Base-by-base conservation (phyloP, 805 yeast genomes). In the Lachancea dasiensis region DNA sequence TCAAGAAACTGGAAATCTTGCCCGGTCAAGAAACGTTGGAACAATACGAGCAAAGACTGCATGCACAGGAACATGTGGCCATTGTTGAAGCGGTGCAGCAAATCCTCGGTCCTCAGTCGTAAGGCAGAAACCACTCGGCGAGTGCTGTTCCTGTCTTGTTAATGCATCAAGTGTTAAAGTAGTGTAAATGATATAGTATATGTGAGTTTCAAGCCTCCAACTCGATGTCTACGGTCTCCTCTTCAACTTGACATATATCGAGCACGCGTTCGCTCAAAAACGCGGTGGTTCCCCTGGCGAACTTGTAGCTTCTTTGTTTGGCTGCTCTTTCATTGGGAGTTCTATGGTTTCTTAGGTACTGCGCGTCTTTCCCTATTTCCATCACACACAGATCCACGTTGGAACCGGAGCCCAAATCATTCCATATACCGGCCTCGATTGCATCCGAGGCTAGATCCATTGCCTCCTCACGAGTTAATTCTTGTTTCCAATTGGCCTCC, bases 341-440 rank as follows among this genome's bases (percentile, higher is more conserved):
- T 60, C 82, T 70, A 72, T 85, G 85, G 65, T 89, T 89, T 67
- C 98, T 78, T 60, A 74, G 69, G 39, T 90, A 71, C 45, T 73
- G 77, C 7, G 97, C 95, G 61, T 86, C 94, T 59, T 85, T 79
- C 45, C 92, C 95, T 28, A 75, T 68, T 65, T 90, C 97, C 94
- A 92, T 86, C 13, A 92, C 97, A 69, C 97, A 92, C 46, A 92
- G 69, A 61, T 92, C 98, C 25, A 92, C 97, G 58, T 92, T 92
- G 20, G 98, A 92, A 60, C 98, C 98, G 1, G 97, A 90, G 34
- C 98, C 98, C 58, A 90, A 75, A 71, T 92, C 98, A 64, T 92
- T 92, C 95, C 96, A 92, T 55, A 92, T 90, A 75, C 98, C 98
- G 13, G 95, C 86, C 65, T 86, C 85, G 56, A 92, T 92, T 18